phyloP scores from a whole-genome alignment of 176 grass and related monocot genomes.

The Oropetium thomaeum region DNA sequence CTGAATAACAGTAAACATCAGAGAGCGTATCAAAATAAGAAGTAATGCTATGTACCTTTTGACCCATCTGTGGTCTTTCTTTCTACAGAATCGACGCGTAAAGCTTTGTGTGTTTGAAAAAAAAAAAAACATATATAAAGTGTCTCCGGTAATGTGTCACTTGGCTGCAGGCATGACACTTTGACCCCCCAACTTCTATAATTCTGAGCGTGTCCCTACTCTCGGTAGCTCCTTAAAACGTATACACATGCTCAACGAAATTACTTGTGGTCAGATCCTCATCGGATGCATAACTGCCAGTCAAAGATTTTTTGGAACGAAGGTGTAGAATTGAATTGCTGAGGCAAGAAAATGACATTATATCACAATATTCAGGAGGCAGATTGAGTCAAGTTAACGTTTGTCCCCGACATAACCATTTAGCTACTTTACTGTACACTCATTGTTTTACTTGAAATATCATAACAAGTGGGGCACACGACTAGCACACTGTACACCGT shows the following conservation, averaged over 20 bases:
- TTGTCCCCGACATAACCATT: not conserved
- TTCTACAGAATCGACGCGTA: no score
- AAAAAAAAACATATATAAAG: not conserved
- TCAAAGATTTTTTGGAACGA: not conserved
- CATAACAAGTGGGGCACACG: not conserved
- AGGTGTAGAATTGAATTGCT: not conserved
- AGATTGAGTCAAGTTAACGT: not conserved
- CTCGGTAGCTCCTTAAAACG: not conserved
- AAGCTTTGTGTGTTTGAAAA: not conserved
- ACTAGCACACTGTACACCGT: not conserved
- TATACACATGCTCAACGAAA: not conserved
- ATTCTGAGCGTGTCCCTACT: not conserved
- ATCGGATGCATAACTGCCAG: not conserved
- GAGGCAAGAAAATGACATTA: not conserved
- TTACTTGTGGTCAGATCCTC: not conserved
- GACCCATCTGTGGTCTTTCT: no score
- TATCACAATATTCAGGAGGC: not conserved
- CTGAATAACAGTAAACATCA: constrained; percentile 47
- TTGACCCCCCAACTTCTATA: no score
- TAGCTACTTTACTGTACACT: not conserved
- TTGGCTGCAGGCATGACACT: not conserved
- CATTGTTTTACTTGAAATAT: not conserved
- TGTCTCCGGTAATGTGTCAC: not conserved
- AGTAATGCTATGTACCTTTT: not conserved
- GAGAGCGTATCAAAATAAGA: not conserved